Conservation (phyloP, 306 rosid species). For the Cicer judaicum region DNA sequence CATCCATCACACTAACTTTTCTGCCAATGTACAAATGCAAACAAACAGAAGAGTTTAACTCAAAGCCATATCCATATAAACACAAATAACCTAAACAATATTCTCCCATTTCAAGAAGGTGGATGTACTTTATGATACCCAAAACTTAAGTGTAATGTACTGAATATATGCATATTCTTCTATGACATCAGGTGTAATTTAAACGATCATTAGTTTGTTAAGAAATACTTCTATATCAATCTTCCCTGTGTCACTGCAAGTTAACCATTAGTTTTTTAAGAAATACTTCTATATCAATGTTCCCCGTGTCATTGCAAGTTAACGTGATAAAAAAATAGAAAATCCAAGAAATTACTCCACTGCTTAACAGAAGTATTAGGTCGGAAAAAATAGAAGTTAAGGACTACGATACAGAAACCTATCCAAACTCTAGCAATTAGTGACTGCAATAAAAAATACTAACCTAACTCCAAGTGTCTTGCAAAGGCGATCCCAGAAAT, state of each 20-base stretch:
- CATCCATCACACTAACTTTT: slow-evolving; percentile 96
- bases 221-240: slow-evolving; percentile 6
- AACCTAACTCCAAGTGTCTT: slow-evolving; percentile 87
- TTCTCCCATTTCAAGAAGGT: slow-evolving; percentile 17
- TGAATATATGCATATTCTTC: slow-evolving; percentile 22
- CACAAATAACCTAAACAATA: slow-evolving; percentile 26
- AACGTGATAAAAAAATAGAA: slow-evolving; percentile 18
- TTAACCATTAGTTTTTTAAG: slow-evolving; percentile 2
- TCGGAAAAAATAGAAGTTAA: not conserved
- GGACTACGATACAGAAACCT: slow-evolving; percentile 26
- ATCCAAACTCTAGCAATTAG: slow-evolving; percentile 61
- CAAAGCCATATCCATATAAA: slow-evolving; percentile 20
- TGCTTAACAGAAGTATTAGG: not conserved
- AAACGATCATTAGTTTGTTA: slow-evolving; percentile 7
- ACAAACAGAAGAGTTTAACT: slow-evolving; percentile 37
- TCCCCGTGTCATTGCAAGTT: slow-evolving; percentile 3
- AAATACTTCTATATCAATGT: slow-evolving; percentile 15
- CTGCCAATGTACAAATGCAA: slow-evolving; percentile 52
- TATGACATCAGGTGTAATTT: slow-evolving; percentile 10
- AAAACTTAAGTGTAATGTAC: slow-evolving; percentile 5
- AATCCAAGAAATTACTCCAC: slow-evolving; percentile 21
- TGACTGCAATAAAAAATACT: slow-evolving; percentile 29
- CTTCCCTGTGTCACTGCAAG: slow-evolving; percentile 15
- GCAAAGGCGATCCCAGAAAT: slow-evolving; percentile 96
- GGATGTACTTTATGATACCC: slow-evolving; percentile 29